A percentile compares a stretch with the other conserved stretches of the same genome.
These are phyloP conservation scores for Aspergillus floridensis DNA, from an alignment of 2,329 filamentous ascomycete genomes.

Conservation along the genomic window DNA sequence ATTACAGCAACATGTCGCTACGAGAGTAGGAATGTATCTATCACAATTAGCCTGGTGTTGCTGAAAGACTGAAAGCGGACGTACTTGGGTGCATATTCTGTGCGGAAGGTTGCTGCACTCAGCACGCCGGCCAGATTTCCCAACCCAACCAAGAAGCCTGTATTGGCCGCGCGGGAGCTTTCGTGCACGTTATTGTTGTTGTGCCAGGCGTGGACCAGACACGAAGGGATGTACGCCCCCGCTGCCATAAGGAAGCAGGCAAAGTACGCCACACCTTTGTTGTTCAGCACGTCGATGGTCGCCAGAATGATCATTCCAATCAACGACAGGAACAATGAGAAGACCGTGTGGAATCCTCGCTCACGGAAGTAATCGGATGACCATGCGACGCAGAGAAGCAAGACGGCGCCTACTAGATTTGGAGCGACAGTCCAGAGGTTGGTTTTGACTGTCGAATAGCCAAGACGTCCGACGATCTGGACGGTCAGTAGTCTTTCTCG, in stretches of 20 bases:
- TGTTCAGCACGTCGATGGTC: constrained; percentile 41
- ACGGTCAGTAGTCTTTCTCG: background rate
- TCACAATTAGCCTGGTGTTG: background rate
- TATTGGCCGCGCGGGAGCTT: constrained; percentile 49
- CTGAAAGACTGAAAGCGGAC: background rate
- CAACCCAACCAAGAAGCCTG: constrained; percentile 48
- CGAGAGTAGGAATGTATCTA: constrained; percentile 48
- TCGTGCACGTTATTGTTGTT: constrained; percentile 56
- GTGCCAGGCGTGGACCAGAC: constrained; percentile 51
- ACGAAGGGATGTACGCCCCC: constrained; percentile 47
- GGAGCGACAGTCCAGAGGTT: constrained; percentile 52
- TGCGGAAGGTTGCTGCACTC: constrained; percentile 46
- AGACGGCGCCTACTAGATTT: constrained; percentile 48
- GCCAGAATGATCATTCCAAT: constrained; percentile 47
- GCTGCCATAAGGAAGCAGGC: constrained; percentile 50
- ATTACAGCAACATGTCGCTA: constrained; percentile 45
- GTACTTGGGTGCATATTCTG: constrained; percentile 47
- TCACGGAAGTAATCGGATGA: constrained; percentile 48
- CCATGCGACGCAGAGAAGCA: constrained; percentile 46
- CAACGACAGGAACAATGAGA: constrained; percentile 40
- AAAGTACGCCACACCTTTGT: constrained; percentile 51
- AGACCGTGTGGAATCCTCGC: constrained; percentile 48
- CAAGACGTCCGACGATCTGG: constrained; percentile 45
- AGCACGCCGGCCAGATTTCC: constrained; percentile 52
- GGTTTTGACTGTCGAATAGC: constrained; percentile 46